phyloP scores from a whole-genome alignment of 805 yeast species.

The Kockiozyma suomiensis region DNA sequence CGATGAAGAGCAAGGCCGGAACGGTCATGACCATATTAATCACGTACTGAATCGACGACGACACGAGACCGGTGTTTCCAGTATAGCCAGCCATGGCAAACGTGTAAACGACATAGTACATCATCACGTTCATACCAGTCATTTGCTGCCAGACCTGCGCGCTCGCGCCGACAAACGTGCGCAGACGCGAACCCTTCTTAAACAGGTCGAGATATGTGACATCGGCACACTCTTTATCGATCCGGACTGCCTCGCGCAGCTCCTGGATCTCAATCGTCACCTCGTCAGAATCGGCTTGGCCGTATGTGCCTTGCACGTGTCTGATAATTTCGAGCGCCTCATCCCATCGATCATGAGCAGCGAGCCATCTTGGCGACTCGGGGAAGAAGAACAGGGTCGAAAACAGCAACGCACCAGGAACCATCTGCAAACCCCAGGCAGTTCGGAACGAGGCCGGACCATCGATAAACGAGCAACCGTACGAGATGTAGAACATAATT shows the following conservation, averaged over 20 bases:
- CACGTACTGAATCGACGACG: slow-evolving; percentile 63
- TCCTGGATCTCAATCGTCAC: slow-evolving; percentile 60
- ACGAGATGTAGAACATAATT: slow-evolving; percentile 57
- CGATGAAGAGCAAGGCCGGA: slow-evolving; percentile 63
- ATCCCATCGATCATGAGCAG: slow-evolving; percentile 53
- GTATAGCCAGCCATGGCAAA: slow-evolving; percentile 47
- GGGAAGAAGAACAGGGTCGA: slow-evolving; percentile 46
- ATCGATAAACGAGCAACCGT: slow-evolving; percentile 48
- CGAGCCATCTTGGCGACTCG: slow-evolving; percentile 51
- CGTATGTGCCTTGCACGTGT: slow-evolving; percentile 38
- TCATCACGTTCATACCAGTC: slow-evolving; percentile 68
- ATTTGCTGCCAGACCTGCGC: slow-evolving; percentile 61
- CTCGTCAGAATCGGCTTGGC: slow-evolving; percentile 34
- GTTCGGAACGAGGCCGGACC: slow-evolving; percentile 50
- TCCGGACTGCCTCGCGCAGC: slow-evolving; percentile 57
- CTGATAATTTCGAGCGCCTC: slow-evolving; percentile 48
- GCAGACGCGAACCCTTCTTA: slow-evolving; percentile 51
- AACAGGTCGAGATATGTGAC: slow-evolving; percentile 52
- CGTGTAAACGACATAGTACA: slow-evolving; percentile 68
- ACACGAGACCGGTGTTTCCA: slow-evolving; percentile 52
- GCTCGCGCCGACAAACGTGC: slow-evolving; percentile 56
- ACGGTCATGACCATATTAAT: slow-evolving; percentile 58
- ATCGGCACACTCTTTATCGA: slow-evolving; percentile 54
- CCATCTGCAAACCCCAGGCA: slow-evolving; percentile 62
- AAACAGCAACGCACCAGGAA: slow-evolving; percentile 54